These are phyloP conservation scores for Solanum hybrid DNA, from an alignment of 305 asterid genomes.

Conservation along the genomic window DNA sequence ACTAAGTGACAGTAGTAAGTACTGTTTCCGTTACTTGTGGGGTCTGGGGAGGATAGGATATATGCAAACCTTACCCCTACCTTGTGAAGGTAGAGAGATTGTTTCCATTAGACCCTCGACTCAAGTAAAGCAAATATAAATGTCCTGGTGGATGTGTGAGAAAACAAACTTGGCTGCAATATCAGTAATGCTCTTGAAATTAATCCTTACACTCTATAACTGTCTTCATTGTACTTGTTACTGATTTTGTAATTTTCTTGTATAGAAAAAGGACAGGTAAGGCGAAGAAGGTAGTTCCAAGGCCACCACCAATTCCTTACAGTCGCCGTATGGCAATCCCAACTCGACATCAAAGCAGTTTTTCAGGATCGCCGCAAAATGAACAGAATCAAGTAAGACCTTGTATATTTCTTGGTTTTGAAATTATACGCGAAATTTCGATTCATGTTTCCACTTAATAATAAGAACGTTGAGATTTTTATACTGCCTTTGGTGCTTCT, in stretches of 20 bases:
- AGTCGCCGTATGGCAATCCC: too few species aligned
- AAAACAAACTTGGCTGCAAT: neutral
- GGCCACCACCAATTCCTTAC: too few species aligned
- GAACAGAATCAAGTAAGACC: too few species aligned
- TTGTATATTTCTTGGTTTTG: too few species aligned
- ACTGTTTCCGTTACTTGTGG: neutral
- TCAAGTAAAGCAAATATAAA: neutral
- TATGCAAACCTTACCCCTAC: neutral
- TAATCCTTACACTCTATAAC: neutral
- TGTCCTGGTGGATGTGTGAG: neutral
- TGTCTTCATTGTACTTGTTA: neutral
- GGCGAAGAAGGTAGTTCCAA: conserved; percentile 12
- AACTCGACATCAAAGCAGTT: too few species aligned
- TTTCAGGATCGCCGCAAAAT: too few species aligned
- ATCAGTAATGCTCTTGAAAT: neutral
- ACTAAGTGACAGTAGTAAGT: neutral
- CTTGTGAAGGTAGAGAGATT: too few species aligned
- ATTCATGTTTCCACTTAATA: neutral
- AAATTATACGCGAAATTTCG: neutral
- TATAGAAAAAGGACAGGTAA: conserved; percentile 46
- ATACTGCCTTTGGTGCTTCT: neutral
- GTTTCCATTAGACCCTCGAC: neutral
- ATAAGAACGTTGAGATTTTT: neutral
- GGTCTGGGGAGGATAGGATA: neutral
- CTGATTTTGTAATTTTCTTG: conserved; percentile 4